phyloP scores from a whole-genome alignment of 192 early-diverging fungal species.

The Backusella luteola region DNA sequence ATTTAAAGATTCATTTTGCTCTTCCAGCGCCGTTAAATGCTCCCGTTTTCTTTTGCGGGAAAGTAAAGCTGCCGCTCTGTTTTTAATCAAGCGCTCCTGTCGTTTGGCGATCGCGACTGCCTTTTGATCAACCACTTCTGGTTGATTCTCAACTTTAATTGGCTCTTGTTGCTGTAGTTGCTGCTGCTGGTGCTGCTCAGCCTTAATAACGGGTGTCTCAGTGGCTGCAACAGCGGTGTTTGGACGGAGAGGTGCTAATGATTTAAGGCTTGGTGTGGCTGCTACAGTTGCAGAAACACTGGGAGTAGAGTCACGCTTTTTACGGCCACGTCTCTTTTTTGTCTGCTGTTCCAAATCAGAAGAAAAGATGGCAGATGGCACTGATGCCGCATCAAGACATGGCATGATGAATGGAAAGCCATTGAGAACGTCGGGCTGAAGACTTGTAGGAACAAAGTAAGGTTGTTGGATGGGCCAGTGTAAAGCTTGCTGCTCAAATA shows the following conservation, averaged over 20 bases:
- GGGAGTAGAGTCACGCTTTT: conserved; percentile 11
- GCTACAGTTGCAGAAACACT: neutral
- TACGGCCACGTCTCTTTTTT: conserved; percentile 17
- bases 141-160: neutral
- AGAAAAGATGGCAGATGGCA: conserved; percentile 1
- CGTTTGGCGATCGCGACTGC: conserved; percentile 61
- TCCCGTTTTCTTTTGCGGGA: conserved; percentile 91
- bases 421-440: neutral
- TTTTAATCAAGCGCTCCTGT: conserved; percentile 88
- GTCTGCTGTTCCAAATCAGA: conserved; percentile 20
- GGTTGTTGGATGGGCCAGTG: neutral
- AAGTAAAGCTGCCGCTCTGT: conserved; percentile 83
- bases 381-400: neutral
- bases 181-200: neutral
- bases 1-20: neutral
- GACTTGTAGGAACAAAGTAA: neutral
- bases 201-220: neutral
- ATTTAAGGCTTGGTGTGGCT: neutral
- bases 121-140: neutral
- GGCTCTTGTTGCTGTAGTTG: neutral
- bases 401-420: conserved; percentile 1
- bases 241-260: conserved; percentile 1
- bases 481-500: neutral
- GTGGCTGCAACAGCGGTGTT: neutral
- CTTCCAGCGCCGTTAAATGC: conserved; percentile 64